Evolutionary conservation across 495 filamentous ascomycete genomes (phyloP), one percentile per base, ranked within the genome.

Genomic region (Cetradonia linearis): DNA sequence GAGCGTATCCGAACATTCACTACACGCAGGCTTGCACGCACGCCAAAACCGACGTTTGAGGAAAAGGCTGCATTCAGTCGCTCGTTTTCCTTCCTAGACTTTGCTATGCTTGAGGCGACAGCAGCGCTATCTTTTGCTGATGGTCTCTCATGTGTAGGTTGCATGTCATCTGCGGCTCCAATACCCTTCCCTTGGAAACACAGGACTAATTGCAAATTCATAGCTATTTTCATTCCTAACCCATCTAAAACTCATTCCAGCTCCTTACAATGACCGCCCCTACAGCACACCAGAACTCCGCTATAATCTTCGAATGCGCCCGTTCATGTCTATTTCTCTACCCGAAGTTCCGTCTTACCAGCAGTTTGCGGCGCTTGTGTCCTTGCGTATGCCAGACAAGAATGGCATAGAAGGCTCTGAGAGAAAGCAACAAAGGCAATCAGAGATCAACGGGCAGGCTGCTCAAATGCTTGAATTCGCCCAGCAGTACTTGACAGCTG

Each of bases 271-370:
- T 6, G 70, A 78, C 0, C 75, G 83, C 2, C 87, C 88, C 0
- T 95, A 93, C 70, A 81, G 83, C 50, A 80, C 75, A 31, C 81
- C 89, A 61, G 69, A 69, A 36, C 72, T 92, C 30, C 83, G 91
- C 7, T 95, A 95, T 70, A 84, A 93, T 63, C 72, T 95, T 3
- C 86, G 93, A 38, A 93, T 96, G 90, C 92, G 89, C 66, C 89
- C 90, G 0, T 96, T 95, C 62, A 73, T 84, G 8, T 67, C 73
- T 6, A 81, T 96, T 44, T 76, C 78, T 25, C 71, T 89, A 10
- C 89, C 90, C 0, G 81, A 85, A 61, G 72, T 91, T n/a, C 81
- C 86, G 0, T 74, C 83, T 0, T 89, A 78, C 59, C 79, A 83
- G 5, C 78, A 83, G 27, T 88, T 87, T 65, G 62, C 66, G 18